Evolutionary conservation across 1,284 basidiomycete genomes (phyloP).

Genomic region (Bondarzewia mesenterica): DNA sequence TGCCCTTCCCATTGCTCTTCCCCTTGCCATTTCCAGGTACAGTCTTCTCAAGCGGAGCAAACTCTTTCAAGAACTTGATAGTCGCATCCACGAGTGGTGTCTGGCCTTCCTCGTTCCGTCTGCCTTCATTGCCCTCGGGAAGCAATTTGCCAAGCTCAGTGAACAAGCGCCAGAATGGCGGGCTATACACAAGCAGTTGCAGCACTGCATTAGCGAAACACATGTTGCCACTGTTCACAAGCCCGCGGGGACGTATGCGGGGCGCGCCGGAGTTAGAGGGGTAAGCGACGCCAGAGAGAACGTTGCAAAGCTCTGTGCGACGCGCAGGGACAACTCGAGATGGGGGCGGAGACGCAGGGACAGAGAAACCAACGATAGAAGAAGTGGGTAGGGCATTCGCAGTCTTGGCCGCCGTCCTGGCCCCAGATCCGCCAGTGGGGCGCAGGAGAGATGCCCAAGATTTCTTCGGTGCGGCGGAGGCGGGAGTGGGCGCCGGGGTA

Average conservation of each 20-base stretch:
- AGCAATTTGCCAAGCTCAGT: slow-evolving; percentile 56
- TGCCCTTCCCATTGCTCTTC: slow-evolving; percentile 30
- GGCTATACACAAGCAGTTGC: slow-evolving; percentile 86
- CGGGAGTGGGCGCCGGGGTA: slow-evolving; percentile 20
- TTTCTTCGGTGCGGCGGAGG: slow-evolving; percentile 39
- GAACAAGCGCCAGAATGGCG: slow-evolving; percentile 80
- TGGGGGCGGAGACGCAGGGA: slow-evolving; percentile 35
- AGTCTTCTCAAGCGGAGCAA: slow-evolving; percentile 34
- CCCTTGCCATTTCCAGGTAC: slow-evolving; percentile 25
- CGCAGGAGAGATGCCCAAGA: slow-evolving; percentile 76
- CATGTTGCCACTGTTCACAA: slow-evolving; percentile 95
- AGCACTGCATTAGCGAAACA: slow-evolving; percentile 96
- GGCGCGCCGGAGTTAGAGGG: slow-evolving; percentile 23
- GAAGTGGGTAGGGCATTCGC: slow-evolving; percentile 47
- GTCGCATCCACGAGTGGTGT: slow-evolving; percentile 83
- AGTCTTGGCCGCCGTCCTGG: slow-evolving; percentile 29
- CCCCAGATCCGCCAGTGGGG: slow-evolving; percentile 20
- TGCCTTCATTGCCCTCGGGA: slow-evolving; percentile 26
- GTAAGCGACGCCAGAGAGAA: slow-evolving; percentile 36
- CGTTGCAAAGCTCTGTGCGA: slow-evolving; percentile 45
- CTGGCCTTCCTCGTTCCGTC: slow-evolving; percentile 35
- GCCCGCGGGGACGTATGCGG: slow-evolving; percentile 64
- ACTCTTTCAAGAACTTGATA: slow-evolving; percentile 79
- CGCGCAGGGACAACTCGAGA: slow-evolving; percentile 35
- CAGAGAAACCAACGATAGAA: slow-evolving; percentile 59